A percentile compares a stretch with the other conserved stretches of the same genome.
Evolutionary conservation across 768 basidiomycete genomes (phyloP).

Genomic region (Lenzites betulinus): DNA sequence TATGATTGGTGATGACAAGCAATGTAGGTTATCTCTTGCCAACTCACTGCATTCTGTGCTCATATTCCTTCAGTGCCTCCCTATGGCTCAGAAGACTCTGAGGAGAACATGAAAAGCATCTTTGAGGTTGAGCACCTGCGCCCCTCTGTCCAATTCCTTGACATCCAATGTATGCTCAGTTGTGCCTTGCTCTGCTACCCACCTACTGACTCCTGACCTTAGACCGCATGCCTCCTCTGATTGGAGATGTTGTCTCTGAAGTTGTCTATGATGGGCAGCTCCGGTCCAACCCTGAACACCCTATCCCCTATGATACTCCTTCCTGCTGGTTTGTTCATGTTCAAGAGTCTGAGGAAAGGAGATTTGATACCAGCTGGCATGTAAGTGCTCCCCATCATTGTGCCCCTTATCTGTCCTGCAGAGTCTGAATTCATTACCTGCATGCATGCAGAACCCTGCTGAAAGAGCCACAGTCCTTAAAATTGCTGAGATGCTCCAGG

Average conservation of each 20-base stretch:
- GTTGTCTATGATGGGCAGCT: conserved; percentile 65
- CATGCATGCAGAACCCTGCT: conserved; percentile 50
- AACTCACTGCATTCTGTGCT: not conserved
- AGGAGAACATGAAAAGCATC: conserved; percentile 66
- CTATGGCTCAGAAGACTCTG: conserved; percentile 65
- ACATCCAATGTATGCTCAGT: conserved; percentile 68
- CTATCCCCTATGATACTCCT: conserved; percentile 41
- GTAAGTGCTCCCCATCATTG: conserved; percentile 32
- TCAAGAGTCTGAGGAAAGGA: conserved; percentile 37
- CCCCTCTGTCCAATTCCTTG: conserved; percentile 52
- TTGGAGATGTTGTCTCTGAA: conserved; percentile 72
- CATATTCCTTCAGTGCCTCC: conserved; percentile 64
- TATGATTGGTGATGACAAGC: conserved; percentile 46
- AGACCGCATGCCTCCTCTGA: conserved; percentile 87
- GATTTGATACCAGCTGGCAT: conserved; percentile 41
- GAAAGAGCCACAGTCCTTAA: conserved; percentile 60
- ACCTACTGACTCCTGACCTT: conserved; percentile 12
- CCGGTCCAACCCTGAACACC: conserved; percentile 52
- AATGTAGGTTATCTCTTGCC: conserved; percentile 33
- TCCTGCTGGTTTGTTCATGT: conserved; percentile 74
- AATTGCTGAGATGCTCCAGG: conserved; percentile 59
- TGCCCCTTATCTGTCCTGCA: not conserved
- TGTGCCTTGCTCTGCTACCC: conserved; percentile 3
- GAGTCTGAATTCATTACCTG: not conserved
- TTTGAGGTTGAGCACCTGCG: conserved; percentile 73